Evolutionary conservation across 202 grass and related monocot species (phyloP).

Genomic region (Digitaria exilis): DNA sequence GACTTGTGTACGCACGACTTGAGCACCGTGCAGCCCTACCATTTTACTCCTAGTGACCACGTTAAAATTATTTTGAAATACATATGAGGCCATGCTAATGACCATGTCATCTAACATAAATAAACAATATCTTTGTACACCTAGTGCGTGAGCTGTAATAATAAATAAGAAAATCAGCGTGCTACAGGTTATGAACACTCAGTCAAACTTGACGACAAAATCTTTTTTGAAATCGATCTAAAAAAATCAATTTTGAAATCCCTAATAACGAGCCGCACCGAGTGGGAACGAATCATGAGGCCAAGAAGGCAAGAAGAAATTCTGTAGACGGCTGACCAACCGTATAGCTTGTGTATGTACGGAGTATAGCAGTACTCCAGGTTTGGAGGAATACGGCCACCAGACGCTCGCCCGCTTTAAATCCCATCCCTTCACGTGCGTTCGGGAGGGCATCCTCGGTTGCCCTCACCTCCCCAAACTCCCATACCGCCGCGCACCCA

Average conservation of each 20-base stretch:
- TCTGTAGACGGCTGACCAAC: neutral
- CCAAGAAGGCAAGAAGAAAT: neutral
- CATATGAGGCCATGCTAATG: too few species aligned
- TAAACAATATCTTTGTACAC: too few species aligned
- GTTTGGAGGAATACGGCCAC: conserved; percentile 5
- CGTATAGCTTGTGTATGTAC: neutral
- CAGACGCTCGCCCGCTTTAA: conserved; percentile 45
- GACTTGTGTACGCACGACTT: too few species aligned
- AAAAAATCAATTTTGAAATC: too few species aligned
- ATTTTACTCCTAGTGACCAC: too few species aligned
- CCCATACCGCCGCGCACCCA: neutral
- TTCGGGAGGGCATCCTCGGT: conserved; percentile 50
- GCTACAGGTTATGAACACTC: too few species aligned
- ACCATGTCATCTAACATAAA: too few species aligned
- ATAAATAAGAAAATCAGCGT: too few species aligned
- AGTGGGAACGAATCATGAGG: neutral
- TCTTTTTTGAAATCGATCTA: neutral
- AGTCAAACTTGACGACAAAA: too few species aligned
- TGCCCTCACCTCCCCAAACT: conserved; percentile 37
- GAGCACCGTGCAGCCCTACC: too few species aligned
- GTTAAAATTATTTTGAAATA: too few species aligned
- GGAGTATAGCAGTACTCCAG: neutral
- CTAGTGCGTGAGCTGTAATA: too few species aligned
- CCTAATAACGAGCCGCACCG: neutral
- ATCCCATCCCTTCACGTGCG: conserved; percentile 45